Evolutionary conservation across 306 rosid species (phyloP), one percentile per base, ranked within the genome.

Genomic region (Dalbergia cultrata): DNA sequence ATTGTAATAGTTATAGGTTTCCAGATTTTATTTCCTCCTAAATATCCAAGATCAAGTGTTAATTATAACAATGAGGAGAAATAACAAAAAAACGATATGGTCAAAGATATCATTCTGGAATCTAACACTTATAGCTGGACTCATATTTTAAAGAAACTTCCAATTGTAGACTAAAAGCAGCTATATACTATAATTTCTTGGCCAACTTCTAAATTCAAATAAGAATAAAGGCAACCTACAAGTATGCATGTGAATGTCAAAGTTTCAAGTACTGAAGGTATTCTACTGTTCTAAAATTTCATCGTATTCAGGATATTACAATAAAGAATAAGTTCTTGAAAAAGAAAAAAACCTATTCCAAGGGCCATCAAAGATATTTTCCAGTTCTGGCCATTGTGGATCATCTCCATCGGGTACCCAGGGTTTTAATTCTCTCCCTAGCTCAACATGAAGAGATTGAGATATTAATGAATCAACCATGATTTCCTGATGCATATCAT

Each of bases 361-460:
- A 34, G 45, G 87, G 81, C 86, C 89, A 63, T 93, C 97, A 82
- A 95, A 95, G 77, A 80, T 88, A 87, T 89, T 89, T 19, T 95
- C 99, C 91, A 91, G 85, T 60, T 90, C 99, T 68, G 96, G 98
- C 84, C 79, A 85, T 52, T 74, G 94, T 16, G 89, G 95, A 84
- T 83, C 94, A 80, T 90, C 93, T 85, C 88, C 93, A 75, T 92
- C 99, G 44, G 99, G 99, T 70, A 93, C 83, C 99, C 99, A 95
- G 4, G 91, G 99, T 79, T 87, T 81, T 66, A 95, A 79, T 85
- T 95, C 98, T 86, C 99, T 90, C 89, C 87, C 98, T 76, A 67
- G 45, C 37, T 95, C 99, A 80, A 77, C 79, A 47, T 79, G 86
- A 76, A 78, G 91, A 83, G 94, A 86, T 75, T 93, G 97, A 77